Evolutionary conservation across 2,329 filamentous ascomycete genomes (phyloP).

Genomic region (Immersiporthe knoxdaviesiana): DNA sequence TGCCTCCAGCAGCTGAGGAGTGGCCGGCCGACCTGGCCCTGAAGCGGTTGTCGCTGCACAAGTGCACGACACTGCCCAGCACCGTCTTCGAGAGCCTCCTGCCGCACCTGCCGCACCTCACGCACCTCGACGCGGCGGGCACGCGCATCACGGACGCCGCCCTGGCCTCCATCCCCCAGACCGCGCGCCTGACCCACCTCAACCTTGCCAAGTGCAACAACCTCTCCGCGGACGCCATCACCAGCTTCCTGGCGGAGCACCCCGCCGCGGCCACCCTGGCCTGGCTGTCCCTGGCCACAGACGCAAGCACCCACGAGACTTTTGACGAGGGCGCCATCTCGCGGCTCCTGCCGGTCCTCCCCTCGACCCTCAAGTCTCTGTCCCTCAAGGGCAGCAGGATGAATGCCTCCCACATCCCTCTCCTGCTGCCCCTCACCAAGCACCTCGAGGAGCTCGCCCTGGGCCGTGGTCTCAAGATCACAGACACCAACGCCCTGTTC

Average conservation of each 20-base stretch:
- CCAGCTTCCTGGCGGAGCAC: constrained; percentile 72
- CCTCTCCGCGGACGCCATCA: constrained; percentile 67
- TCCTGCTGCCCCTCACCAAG: constrained; percentile 68
- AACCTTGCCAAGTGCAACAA: constrained; percentile 77
- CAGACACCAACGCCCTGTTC: constrained; percentile 69
- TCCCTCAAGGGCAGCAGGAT: constrained; percentile 78
- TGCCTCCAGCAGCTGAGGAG: constrained; percentile 45
- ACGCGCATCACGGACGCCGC: constrained; percentile 76
- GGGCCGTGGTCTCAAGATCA: constrained; percentile 67
- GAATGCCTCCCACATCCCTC: constrained; percentile 63
- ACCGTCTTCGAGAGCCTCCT: constrained; percentile 70
- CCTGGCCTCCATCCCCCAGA: constrained; percentile 69
- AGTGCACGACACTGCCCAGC: constrained; percentile 72
- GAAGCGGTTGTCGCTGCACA: constrained; percentile 74
- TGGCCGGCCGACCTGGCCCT: constrained; percentile 60
- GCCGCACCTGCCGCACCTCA: constrained; percentile 70
- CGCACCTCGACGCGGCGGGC: constrained; percentile 79
- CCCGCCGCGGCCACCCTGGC: constrained; percentile 68
- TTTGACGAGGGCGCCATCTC: constrained; percentile 68
- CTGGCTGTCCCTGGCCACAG: constrained; percentile 74
- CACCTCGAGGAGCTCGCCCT: constrained; percentile 77
- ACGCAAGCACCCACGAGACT: constrained; percentile 72
- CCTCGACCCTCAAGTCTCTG: constrained; percentile 69
- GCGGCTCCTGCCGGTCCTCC: constrained; percentile 67
- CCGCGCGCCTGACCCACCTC: constrained; percentile 74